Percentiles rank a stretch among this genome's conserved stretches.
Conservation (phyloP, 345 rosid species). For the Sisymbrium altissimum region DNA sequence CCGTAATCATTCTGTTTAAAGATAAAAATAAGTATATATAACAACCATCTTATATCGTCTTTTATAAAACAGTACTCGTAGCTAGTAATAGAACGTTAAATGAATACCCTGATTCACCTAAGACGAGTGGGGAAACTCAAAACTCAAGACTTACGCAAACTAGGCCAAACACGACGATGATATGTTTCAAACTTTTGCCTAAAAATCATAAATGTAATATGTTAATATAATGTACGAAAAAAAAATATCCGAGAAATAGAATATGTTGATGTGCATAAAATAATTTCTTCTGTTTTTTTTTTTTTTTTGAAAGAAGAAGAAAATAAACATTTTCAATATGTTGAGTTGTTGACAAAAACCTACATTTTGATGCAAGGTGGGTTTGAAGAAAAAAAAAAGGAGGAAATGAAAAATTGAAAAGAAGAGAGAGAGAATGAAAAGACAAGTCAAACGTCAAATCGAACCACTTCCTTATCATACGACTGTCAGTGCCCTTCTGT, state of each 20-base stretch:
- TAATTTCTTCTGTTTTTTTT: neutral
- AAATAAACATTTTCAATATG: neutral
- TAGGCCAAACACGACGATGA: constrained; percentile 11
- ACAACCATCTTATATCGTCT: neutral
- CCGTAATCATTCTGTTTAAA: neutral
- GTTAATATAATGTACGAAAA: neutral
- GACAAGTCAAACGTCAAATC: constrained; percentile 99
- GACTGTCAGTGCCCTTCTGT: constrained; percentile 87
- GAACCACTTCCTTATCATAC: constrained; percentile 82
- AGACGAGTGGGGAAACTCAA: neutral
- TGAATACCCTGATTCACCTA: constrained; percentile 10
- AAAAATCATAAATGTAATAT: neutral
- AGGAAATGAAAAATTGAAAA: neutral
- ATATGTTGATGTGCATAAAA: neutral
- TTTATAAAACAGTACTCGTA: neutral
- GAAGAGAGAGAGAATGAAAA: constrained; percentile 46
- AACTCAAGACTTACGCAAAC: constrained; percentile 12
- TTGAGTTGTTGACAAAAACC: neutral
- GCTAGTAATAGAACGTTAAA: neutral
- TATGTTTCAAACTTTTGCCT: constrained; percentile 5
- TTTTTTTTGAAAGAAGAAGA: neutral
- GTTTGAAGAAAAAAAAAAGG: neutral
- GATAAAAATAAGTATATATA: neutral
- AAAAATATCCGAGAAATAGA: neutral
- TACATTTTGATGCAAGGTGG: neutral